Percentiles rank a stretch among this genome's conserved stretches.
These are phyloP conservation scores for Geotrichum bryndzae DNA, from an alignment of 1,139 yeast genomes.

Conservation along the genomic window DNA sequence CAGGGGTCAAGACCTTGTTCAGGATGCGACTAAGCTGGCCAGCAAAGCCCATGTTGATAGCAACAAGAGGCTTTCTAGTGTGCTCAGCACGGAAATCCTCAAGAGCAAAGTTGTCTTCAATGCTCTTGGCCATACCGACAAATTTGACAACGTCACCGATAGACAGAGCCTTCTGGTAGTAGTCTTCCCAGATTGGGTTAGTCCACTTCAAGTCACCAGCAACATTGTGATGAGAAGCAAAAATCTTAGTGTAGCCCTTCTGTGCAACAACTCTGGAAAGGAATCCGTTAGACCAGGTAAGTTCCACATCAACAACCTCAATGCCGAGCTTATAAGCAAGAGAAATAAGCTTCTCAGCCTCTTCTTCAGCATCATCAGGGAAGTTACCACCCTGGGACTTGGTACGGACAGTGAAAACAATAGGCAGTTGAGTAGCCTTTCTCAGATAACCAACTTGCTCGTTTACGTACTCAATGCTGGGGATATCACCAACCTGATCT, in stretches of 20 bases:
- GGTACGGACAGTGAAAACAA: conserved; percentile 76
- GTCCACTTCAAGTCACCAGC: conserved; percentile 59
- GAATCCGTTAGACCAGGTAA: conserved; percentile 42
- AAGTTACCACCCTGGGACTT: conserved; percentile 75
- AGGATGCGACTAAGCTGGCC: conserved; percentile 79
- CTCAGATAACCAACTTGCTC: conserved; percentile 70
- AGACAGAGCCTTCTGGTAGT: conserved; percentile 59
- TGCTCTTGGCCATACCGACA: conserved; percentile 64
- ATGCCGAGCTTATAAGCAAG: conserved; percentile 63
- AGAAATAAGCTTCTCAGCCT: conserved; percentile 47
- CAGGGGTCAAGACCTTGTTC: conserved; percentile 74
- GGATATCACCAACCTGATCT: conserved; percentile 34
- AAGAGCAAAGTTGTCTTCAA: conserved; percentile 63
- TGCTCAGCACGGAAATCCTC: conserved; percentile 57
- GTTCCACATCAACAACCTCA: conserved; percentile 47
- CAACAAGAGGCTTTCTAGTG: conserved; percentile 58
- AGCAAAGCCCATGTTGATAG: conserved; percentile 69
- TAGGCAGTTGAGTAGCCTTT: conserved; percentile 60
- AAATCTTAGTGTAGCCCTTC: conserved; percentile 59
- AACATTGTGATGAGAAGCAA: conserved; percentile 78
- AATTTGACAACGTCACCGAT: conserved; percentile 74
- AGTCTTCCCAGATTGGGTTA: conserved; percentile 64
- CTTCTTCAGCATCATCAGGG: conserved; percentile 48
- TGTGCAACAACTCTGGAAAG: conserved; percentile 42
- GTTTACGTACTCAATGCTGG: conserved; percentile 48